Evolutionary conservation across 2,329 filamentous ascomycete species (phyloP).

Genomic region (Colletotrichum cuscutae): DNA sequence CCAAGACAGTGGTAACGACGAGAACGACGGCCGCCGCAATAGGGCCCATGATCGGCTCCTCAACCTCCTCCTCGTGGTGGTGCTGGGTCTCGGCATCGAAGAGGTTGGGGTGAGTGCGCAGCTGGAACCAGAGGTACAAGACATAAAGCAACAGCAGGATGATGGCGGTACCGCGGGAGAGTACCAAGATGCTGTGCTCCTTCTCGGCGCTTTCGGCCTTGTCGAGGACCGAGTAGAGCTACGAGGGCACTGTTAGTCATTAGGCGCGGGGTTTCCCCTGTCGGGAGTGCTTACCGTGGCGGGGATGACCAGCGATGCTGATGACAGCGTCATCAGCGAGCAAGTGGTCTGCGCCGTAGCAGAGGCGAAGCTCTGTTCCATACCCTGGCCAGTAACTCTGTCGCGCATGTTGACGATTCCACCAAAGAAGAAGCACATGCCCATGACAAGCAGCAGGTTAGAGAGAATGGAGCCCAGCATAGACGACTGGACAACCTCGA

Average conservation of each 20-base stretch:
- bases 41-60: constrained; percentile 67
- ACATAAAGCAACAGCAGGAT: constrained; percentile 81
- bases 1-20: constrained; percentile 75
- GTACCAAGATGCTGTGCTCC: constrained; percentile 69
- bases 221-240: constrained; percentile 75
- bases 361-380: constrained; percentile 78
- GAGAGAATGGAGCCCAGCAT: constrained; percentile 97
- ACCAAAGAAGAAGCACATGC: constrained; percentile 83
- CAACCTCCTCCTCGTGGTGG: constrained; percentile 45
- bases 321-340: constrained; percentile 80
- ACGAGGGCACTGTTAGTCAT: background rate
- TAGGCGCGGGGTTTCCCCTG: background rate
- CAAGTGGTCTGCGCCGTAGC: constrained; percentile 82
- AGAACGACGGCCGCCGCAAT: constrained; percentile 73
- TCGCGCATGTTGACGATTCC: constrained; percentile 72
- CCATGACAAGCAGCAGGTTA: constrained; percentile 88
- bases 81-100: constrained; percentile 67
- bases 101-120: constrained; percentile 77
- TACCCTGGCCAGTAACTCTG: constrained; percentile 61
- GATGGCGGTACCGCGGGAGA: constrained; percentile 81
- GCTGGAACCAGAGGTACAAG: constrained; percentile 82
- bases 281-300: constrained; percentile 65
- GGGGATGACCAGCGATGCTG: constrained; percentile 82
- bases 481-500: constrained; percentile 95
- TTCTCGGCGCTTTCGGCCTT: constrained; percentile 53